These are phyloP conservation scores for Fusarium humuli DNA, from an alignment of 2,329 filamentous ascomycete species.

Conservation along the genomic window DNA sequence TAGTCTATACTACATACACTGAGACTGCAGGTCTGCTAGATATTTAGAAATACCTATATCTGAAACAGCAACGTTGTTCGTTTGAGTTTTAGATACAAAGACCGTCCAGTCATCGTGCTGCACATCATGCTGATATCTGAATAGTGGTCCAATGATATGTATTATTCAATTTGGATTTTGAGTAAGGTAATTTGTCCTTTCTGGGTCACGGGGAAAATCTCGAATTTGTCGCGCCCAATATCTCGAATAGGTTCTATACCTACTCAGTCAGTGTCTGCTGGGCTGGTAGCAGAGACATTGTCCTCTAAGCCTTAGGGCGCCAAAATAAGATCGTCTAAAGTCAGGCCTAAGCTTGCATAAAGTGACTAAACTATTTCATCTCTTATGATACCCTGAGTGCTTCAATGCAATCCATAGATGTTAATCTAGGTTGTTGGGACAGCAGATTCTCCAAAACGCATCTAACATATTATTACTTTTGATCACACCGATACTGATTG, in stretches of 20 bases:
- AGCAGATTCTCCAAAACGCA: background rate
- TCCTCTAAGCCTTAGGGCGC: background rate
- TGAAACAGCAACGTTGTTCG: background rate
- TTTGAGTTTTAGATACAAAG: background rate
- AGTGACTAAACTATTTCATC: background rate
- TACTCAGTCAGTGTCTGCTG: background rate
- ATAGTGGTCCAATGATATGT: background rate
- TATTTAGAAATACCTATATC: background rate
- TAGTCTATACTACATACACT: no score
- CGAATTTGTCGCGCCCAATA: background rate
- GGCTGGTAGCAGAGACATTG: background rate
- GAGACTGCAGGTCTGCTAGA: no score
- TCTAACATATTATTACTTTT: background rate
- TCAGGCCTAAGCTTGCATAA: background rate
- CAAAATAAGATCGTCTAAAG: background rate
- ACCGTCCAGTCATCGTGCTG: background rate
- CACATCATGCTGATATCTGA: background rate
- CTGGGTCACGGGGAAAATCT: background rate
- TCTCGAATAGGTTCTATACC: background rate
- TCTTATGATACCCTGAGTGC: background rate
- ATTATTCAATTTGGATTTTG: background rate
- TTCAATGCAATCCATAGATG: background rate
- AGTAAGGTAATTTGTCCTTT: background rate
- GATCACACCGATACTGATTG: background rate
- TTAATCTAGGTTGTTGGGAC: background rate